Evolutionary conservation across 768 basidiomycete species (phyloP).

Genomic region (Dacryopinax primogenitus): DNA sequence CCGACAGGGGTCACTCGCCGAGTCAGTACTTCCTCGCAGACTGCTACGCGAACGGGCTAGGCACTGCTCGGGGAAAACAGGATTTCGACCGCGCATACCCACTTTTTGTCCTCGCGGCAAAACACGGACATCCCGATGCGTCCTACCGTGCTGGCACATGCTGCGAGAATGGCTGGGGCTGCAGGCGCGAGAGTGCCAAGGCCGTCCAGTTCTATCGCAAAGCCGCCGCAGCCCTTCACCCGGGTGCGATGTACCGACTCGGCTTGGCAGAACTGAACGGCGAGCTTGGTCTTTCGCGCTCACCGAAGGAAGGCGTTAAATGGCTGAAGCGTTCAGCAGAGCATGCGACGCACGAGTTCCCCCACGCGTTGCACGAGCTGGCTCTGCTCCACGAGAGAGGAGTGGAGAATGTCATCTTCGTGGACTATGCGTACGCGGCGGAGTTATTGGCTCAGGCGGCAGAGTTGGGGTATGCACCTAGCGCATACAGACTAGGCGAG

Average conservation of each 20-base stretch:
- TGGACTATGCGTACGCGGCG: slow-evolving; percentile 88
- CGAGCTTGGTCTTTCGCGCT: slow-evolving; percentile 71
- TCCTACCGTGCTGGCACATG: slow-evolving; percentile 93
- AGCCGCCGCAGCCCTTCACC: slow-evolving; percentile 79
- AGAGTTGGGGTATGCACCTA: slow-evolving; percentile 91
- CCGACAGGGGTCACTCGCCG: slow-evolving; percentile 84
- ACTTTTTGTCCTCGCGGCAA: slow-evolving; percentile 87
- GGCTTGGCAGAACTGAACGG: slow-evolving; percentile 95
- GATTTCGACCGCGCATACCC: slow-evolving; percentile 98
- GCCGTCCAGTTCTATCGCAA: slow-evolving; percentile 89
- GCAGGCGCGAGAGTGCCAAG: slow-evolving; percentile 80
- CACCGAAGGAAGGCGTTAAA: slow-evolving; percentile 92
- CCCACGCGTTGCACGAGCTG: slow-evolving; percentile 89
- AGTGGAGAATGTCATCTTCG: slow-evolving; percentile 94
- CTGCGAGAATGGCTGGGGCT: slow-evolving; percentile 99
- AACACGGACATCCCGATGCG: slow-evolving; percentile 93
- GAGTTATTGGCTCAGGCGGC: slow-evolving; percentile 91
- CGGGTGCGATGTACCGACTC: slow-evolving; percentile 91
- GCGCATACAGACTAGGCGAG: slow-evolving; percentile 89
- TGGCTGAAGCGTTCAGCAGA: slow-evolving; percentile 97
- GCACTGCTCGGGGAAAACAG: slow-evolving; percentile 75
- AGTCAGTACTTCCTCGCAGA: slow-evolving; percentile 97
- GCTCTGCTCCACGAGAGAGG: slow-evolving; percentile 92
- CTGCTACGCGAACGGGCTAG: slow-evolving; percentile 97
- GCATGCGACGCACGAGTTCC: slow-evolving; percentile 85